Percentiles rank a stretch among this genome's conserved stretches.
These are phyloP conservation scores for Ailanthus altissimus DNA, from an alignment of 345 rosid species.

Conservation along the genomic window DNA sequence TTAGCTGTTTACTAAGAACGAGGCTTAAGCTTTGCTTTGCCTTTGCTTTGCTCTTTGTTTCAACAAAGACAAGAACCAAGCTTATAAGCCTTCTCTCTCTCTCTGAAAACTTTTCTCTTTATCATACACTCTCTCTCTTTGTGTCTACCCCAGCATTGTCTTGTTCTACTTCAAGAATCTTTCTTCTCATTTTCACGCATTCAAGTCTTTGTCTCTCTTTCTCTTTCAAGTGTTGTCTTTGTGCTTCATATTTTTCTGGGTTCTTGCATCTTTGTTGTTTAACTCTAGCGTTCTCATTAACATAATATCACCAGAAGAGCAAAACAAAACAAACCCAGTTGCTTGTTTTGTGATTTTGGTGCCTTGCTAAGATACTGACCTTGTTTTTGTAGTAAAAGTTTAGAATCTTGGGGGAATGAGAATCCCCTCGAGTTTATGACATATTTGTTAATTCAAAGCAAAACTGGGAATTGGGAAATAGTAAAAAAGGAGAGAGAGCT, in stretches of 20 bases:
- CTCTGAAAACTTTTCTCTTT: constrained; percentile 28
- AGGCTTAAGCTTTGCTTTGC: constrained; percentile 34
- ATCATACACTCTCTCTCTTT: constrained; percentile 27
- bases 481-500: constrained; percentile 28
- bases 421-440: constrained; percentile 22
- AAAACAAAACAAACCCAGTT: constrained; percentile 26
- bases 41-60: constrained; percentile 28
- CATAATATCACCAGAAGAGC: constrained; percentile 27
- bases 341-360: not conserved
- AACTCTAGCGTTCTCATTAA: constrained; percentile 17
- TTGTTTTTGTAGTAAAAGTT: constrained; percentile 17
- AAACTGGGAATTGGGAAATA: constrained; percentile 18
- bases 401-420: constrained; percentile 19
- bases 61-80: constrained; percentile 35
- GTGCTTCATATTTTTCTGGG: constrained; percentile 31
- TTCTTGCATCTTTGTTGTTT: constrained; percentile 28
- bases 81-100: constrained; percentile 35
- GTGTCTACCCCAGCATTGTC: constrained; percentile 69
- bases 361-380: not conserved
- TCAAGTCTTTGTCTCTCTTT: constrained; percentile 43
- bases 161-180: constrained; percentile 73
- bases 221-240: constrained; percentile 26
- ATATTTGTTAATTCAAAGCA: constrained; percentile 27
- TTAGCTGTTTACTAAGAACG: constrained; percentile 75
- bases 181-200: constrained; percentile 69